Evolutionary conservation across 805 yeast species (phyloP), one percentile per base, ranked within the genome.

Genomic region (Dipodascus geniculatus): DNA sequence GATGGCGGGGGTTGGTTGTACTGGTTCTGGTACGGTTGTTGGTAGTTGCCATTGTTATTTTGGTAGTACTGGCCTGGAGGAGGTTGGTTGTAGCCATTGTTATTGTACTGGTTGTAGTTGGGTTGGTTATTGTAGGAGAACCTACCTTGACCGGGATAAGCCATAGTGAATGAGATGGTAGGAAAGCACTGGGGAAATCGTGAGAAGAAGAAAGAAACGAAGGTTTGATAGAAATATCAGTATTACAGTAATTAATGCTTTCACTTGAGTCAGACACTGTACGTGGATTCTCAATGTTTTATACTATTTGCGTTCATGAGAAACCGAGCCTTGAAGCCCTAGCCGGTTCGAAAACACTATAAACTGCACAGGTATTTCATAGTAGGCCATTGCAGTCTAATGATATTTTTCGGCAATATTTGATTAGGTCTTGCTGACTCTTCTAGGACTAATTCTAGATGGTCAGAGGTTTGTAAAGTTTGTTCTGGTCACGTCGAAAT

Each of bases 91-190:
- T 38, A 38, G 4, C 44, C 44, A 38, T 38, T 38, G 20, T 38
- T n/a, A 38, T n/a, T 17, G 20, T n/a, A 4, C 44, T 28, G 33
- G 19, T 38, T 38, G 44, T 38, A n/a, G 35, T 42, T 22, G 48
- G 48, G 53, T 47, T 61, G 62, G 49, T 58, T 50, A 3, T 22
- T 57, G 54, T 70, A 70, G 16, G 67, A 56, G 55, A 69, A 60
- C 14, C 61, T 61, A 49, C 70, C 67, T 44, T 59, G 65, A 20
- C 73, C 74, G 4, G 74, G 74, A 57, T 61, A 66, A 16, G 65
- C 54, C 65, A 62, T 60, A 6, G 4, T 28, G 35, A 28, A 28
- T n/a, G n/a, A n/a, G n/a, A n/a, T n/a, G n/a, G n/a, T n/a, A n/a
- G n/a, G n/a, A n/a, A n/a, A n/a, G n/a, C n/a, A 28, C 33, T 28